These are phyloP conservation scores for Alternaria ventricosa DNA, from an alignment of 2,329 filamentous ascomycete species.

Conservation along the genomic window DNA sequence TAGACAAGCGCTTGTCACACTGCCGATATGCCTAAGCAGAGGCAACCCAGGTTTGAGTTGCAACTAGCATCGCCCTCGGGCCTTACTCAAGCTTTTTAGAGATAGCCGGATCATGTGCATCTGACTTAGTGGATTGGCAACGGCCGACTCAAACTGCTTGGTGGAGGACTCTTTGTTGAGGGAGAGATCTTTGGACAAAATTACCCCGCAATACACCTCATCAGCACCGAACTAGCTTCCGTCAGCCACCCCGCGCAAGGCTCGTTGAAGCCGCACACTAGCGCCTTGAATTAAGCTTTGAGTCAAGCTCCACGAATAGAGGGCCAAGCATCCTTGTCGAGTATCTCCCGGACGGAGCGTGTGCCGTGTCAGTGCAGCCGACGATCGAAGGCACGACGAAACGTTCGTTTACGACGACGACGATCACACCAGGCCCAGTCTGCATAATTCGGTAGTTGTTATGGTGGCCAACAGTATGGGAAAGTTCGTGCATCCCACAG, in stretches of 20 bases:
- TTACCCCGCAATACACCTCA: slow-evolving; percentile 32
- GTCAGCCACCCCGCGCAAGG: slow-evolving; percentile 28
- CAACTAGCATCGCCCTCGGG: neutral
- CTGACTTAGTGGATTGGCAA: neutral
- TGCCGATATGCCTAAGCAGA: slow-evolving; percentile 14
- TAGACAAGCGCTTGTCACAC: slow-evolving; percentile 17
- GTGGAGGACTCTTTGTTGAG: neutral
- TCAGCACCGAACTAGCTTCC: slow-evolving; percentile 25
- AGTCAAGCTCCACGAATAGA: slow-evolving; percentile 28
- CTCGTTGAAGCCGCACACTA: slow-evolving; percentile 21
- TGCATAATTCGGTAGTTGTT: neutral
- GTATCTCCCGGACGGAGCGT: slow-evolving; percentile 24
- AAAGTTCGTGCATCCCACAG: neutral
- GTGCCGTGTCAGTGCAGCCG: slow-evolving; percentile 10
- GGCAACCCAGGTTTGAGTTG: slow-evolving; percentile 1
- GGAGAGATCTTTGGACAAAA: neutral
- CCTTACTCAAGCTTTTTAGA: neutral
- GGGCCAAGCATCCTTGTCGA: slow-evolving; percentile 35
- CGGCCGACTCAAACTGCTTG: neutral
- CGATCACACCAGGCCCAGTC: slow-evolving; percentile 12
- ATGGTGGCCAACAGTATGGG: neutral
- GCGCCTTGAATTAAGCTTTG: slow-evolving; percentile 33
- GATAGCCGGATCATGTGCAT: neutral
- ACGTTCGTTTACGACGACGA: slow-evolving; percentile 6
- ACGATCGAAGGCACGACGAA: slow-evolving; percentile 13